phyloP scores from a whole-genome alignment of 2,329 filamentous ascomycete species.

The Fusarium sp. region DNA sequence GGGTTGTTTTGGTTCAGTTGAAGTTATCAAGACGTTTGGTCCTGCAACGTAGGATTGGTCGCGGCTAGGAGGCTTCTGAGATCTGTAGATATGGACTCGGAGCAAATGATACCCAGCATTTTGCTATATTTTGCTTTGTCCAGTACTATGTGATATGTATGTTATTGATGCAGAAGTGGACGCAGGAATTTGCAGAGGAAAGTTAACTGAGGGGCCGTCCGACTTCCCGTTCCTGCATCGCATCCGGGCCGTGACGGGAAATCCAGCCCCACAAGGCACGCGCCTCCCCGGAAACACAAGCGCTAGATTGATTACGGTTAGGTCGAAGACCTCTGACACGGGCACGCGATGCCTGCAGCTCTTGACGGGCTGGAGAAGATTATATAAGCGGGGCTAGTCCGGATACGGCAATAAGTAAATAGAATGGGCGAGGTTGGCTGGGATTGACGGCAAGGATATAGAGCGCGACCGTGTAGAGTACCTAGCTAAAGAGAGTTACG shows the following conservation, averaged over 20 bases:
- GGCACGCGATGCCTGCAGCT: constrained; percentile 27
- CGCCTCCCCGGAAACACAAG: not conserved
- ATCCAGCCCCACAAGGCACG: constrained; percentile 38
- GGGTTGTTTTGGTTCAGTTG: constrained; percentile 21
- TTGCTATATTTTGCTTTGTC: constrained; percentile 26
- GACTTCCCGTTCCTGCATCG: constrained; percentile 41
- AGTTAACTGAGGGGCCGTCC: constrained; percentile 4
- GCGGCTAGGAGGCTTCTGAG: constrained; percentile 33
- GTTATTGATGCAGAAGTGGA: not conserved
- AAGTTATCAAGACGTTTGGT: constrained; percentile 33
- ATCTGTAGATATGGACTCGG: constrained; percentile 37
- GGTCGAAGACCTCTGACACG: constrained; percentile 4
- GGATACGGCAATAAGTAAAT: constrained; percentile 44
- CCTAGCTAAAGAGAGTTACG: constrained; percentile 18
- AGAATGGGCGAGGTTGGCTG: constrained; percentile 33
- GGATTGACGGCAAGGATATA: constrained; percentile 12
- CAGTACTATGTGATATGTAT: not conserved
- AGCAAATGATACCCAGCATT: constrained; percentile 49
- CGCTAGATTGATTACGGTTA: constrained; percentile 18
- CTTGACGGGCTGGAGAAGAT: constrained; percentile 14
- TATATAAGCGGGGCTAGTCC: constrained; percentile 29
- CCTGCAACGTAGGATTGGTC: constrained; percentile 24
- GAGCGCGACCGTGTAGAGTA: constrained; percentile 33
- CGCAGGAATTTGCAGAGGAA: not conserved
- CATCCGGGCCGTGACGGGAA: constrained; percentile 41